Conservation (phyloP, 2,329 filamentous ascomycete genomes). For the Venturia oleaginea region DNA sequence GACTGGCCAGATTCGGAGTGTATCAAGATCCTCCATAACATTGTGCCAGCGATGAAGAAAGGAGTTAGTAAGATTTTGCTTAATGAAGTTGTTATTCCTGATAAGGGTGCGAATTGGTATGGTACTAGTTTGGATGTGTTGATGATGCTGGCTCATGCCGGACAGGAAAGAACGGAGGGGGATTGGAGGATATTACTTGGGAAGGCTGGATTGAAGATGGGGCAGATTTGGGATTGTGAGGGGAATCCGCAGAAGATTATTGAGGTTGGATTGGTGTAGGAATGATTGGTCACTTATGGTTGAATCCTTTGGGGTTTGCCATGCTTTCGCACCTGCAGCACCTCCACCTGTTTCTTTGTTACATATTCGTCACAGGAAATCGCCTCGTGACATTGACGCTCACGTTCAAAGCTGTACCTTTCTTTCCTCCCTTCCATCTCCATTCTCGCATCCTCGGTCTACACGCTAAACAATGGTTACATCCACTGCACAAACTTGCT, state of each 20-base stretch:
- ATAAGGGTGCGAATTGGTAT: constrained; percentile 27
- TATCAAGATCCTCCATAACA: constrained; percentile 20
- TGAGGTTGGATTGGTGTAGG: neutral
- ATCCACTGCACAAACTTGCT: no score
- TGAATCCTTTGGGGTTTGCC: no score
- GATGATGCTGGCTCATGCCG: constrained; percentile 28
- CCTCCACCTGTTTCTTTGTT: no score
- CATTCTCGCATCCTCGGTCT: no score
- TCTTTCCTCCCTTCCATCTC: no score
- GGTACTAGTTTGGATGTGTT: constrained; percentile 31
- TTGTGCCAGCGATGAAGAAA: constrained; percentile 20
- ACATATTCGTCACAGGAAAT: no score
- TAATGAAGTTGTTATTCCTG: constrained; percentile 24
- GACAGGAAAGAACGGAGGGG: constrained; percentile 28
- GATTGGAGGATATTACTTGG: constrained; percentile 31
- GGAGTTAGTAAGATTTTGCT: constrained; percentile 27
- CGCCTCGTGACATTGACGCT: no score
- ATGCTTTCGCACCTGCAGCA: no score
- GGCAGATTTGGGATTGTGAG: constrained; percentile 4
- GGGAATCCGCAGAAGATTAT: constrained; percentile 1
- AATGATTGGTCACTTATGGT: no score
- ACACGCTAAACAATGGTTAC: no score
- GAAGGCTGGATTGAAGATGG: neutral
- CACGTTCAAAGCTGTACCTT: no score
- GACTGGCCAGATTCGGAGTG: constrained; percentile 24